Conservation (phyloP, 495 filamentous ascomycete genomes). For the Xylaria intraflava region DNA sequence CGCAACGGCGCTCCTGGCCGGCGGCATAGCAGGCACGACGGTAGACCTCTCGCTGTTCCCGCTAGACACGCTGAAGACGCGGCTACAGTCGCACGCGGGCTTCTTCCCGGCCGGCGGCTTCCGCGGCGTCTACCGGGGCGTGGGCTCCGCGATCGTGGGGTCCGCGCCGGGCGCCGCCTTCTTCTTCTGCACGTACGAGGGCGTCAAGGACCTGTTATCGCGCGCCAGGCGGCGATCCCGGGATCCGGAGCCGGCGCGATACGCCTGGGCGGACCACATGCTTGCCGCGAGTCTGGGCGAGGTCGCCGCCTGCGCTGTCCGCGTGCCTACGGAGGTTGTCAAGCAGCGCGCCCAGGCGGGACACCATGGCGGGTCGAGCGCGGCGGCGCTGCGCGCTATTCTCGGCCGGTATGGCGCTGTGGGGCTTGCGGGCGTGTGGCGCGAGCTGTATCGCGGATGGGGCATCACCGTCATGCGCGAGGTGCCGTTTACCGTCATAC, state of each 20-base stretch:
- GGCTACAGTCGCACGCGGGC: constrained; percentile 78
- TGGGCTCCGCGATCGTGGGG: constrained; percentile 70
- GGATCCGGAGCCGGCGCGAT: background rate
- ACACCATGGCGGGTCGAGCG: constrained; percentile 55
- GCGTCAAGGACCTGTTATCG: constrained; percentile 57
- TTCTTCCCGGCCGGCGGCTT: constrained; percentile 73
- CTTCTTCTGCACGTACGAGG: constrained; percentile 97
- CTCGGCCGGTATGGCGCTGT: constrained; percentile 44
- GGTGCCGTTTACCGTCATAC: constrained; percentile 93
- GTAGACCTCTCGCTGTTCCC: constrained; percentile 89
- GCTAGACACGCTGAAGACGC: constrained; percentile 87
- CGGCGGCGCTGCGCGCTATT: constrained; percentile 61
- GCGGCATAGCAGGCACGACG: constrained; percentile 76
- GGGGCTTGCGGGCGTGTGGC: constrained; percentile 54
- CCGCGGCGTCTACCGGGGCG: constrained; percentile 63
- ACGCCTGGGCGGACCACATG: constrained; percentile 53
- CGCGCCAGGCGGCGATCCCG: constrained; percentile 9
- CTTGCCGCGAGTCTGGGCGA: constrained; percentile 83
- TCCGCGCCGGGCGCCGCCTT: constrained; percentile 95
- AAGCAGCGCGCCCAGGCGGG: constrained; percentile 93
- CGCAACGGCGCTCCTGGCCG: constrained; percentile 56
- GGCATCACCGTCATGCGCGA: constrained; percentile 87
- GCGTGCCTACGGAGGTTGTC: constrained; percentile 93
- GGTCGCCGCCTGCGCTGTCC: constrained; percentile 82
- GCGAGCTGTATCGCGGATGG: constrained; percentile 86